phyloP scores from a whole-genome alignment of 2,329 filamentous ascomycete genomes.

The Cercospora sesami region DNA sequence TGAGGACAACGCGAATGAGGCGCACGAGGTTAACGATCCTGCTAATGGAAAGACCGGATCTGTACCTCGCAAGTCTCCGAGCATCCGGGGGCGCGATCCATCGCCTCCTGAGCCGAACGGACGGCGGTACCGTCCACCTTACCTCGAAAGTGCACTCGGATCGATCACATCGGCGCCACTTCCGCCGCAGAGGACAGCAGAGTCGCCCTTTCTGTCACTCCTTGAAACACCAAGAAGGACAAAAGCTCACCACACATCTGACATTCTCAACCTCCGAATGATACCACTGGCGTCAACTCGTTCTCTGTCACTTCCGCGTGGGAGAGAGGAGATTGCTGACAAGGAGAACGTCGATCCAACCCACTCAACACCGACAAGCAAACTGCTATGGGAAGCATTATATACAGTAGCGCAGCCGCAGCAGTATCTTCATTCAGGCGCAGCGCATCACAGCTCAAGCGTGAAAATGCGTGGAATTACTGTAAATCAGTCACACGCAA shows the following conservation, averaged over 20 bases:
- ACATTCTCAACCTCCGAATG: conserved; percentile 26
- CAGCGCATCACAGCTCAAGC: not conserved
- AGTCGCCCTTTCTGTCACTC: not conserved
- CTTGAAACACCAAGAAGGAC: not conserved
- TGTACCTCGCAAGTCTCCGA: not conserved
- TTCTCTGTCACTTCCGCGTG: conserved; percentile 2
- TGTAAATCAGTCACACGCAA: not conserved
- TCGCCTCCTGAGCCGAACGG: not conserved
- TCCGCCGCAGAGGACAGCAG: not conserved
- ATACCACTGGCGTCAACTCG: not conserved
- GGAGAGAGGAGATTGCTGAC: not conserved
- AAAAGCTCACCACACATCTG: conserved; percentile 27
- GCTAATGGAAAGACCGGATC: not conserved
- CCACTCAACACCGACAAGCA: conserved; percentile 25
- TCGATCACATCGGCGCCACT: not conserved
- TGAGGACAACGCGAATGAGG: not conserved
- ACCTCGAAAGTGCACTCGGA: conserved; percentile 5
- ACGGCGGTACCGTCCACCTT: not conserved
- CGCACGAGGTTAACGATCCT: not conserved
- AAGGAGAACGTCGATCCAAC: conserved; percentile 28
- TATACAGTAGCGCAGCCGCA: not conserved
- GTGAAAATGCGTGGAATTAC: not conserved
- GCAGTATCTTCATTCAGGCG: not conserved
- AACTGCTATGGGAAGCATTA: conserved; percentile 24
- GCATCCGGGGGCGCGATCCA: not conserved